Base-by-base conservation (phyloP, 2,329 filamentous ascomycete species). In the Fusarium pininemorale region DNA sequence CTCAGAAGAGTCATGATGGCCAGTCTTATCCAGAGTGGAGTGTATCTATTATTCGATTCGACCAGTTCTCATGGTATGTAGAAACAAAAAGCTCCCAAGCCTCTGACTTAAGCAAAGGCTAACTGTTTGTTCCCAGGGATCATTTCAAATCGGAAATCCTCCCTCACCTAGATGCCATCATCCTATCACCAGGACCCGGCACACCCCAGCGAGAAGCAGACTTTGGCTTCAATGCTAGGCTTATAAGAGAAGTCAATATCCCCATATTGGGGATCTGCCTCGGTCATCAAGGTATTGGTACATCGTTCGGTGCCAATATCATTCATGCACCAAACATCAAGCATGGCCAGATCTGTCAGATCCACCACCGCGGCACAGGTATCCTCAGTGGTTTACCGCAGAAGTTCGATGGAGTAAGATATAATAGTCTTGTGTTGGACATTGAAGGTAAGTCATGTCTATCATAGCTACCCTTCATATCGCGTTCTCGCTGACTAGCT, bases 251-350 rank as follows among this genome's bases (percentile, higher is more conserved):
- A 26, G 32, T 26, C 18, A 54, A 54, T 18, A 54, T 38, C 0
- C 50, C 50, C 13, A 54, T 54, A 7, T 11, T 54, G 18, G 50
- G 50, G 6, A 38, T 54, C 32, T 54, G 50, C 32, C 50, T 54
- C 5, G 50, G 50, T 12, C 50, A 54, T 16, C 50, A 54, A 12
- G 50, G 50, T 18, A 54, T 54, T 20, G 50, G 50, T 22, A 54
- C 50, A 37, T 37, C 50, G 18, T 54, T 38, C 11, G 50, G 50
- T 5, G 50, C 50, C 50, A 54, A 54, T 16, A 54, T 54, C 8
- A 54, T 54, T 15, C 50, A 54, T 15, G 24, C 50, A 6, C 50
- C 50, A 37, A 54, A 54, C 32, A 54, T 54, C 16, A 54, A 54
- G 15, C 50, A 54, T 20, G 50, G 50, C 2, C 50, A 54, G 32